These are phyloP conservation scores for Rhodotorula babjevae DNA, from an alignment of 768 basidiomycete genomes.

Conservation along the genomic window DNA sequence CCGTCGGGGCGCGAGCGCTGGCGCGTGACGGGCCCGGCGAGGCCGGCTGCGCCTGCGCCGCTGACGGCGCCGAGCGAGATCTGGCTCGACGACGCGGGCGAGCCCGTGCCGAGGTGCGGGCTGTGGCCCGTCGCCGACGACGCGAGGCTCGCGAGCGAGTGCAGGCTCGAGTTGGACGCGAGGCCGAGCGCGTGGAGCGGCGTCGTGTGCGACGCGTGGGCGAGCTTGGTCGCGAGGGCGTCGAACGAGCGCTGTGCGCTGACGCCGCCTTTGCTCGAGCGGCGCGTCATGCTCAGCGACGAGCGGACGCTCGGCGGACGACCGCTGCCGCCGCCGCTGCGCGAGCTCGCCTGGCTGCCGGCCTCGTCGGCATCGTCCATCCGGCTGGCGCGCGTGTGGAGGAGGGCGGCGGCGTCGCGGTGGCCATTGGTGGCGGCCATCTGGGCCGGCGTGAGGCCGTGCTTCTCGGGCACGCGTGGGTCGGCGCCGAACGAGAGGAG, in stretches of 20 bases:
- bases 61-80: constrained; percentile 44
- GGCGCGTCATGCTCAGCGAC: not conserved
- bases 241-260: constrained; percentile 76
- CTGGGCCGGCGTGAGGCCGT: constrained; percentile 78
- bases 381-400: constrained; percentile 52
- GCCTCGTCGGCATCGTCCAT: constrained; percentile 18
- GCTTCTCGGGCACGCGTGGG: constrained; percentile 78
- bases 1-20: not conserved
- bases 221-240: constrained; percentile 57
- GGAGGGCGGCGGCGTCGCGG: constrained; percentile 67
- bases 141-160: constrained; percentile 42
- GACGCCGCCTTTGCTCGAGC: not conserved
- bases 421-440: constrained; percentile 76
- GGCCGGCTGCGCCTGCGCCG: not conserved
- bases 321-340: not conserved
- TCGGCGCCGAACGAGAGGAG: constrained; percentile 81
- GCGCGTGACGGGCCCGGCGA: too few relatives aligned
- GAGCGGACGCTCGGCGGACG: constrained; percentile 45
- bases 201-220: constrained; percentile 44
- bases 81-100: constrained; percentile 54
- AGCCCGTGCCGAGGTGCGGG: constrained; percentile 44
- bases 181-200: constrained; percentile 32
- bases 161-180: constrained; percentile 45
- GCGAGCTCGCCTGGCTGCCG: not conserved
- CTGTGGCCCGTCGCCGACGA: not conserved